A percentile compares a stretch with the other conserved stretches of the same genome.
Evolutionary conservation across 73 alveolate species (phyloP).

Genomic region (Urostyla sp.): DNA sequence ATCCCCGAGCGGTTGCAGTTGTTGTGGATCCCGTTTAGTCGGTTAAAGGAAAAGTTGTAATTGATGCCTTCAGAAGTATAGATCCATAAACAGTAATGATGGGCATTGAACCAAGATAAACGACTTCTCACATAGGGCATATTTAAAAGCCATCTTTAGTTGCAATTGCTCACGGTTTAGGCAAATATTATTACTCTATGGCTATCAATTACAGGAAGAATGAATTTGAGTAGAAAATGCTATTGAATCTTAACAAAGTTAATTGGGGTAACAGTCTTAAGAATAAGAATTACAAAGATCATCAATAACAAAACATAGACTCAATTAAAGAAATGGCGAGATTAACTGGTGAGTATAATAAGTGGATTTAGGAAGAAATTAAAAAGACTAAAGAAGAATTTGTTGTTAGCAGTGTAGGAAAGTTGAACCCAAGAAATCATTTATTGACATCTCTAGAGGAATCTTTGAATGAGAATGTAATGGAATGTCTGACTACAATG

Average conservation of each 20-base stretch:
- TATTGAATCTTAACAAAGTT: constrained; percentile 95
- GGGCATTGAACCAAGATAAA: constrained; percentile 98
- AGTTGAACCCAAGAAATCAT: constrained; percentile 95
- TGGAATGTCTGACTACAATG: constrained; percentile 85
- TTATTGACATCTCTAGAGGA: constrained; percentile 75
- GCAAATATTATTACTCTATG: constrained; percentile 96
- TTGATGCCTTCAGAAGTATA: constrained; percentile 98
- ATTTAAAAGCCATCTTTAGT: constrained; percentile 88
- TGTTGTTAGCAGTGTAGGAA: constrained; percentile 94
- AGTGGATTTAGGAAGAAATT: constrained; percentile 96
- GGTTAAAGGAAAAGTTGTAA: constrained; percentile 99
- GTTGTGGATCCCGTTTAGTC: constrained; percentile 99
- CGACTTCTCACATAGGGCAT: constrained; percentile 99
- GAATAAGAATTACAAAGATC: constrained; percentile 68
- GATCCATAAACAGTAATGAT: constrained; percentile 88
- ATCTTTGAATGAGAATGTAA: constrained; percentile 80
- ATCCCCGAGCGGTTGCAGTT: constrained; percentile 99
- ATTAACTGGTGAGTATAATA: constrained; percentile 88
- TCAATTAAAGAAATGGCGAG: constrained; percentile 70
- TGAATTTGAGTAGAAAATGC: constrained; percentile 98
- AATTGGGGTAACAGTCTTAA: constrained; percentile 96
- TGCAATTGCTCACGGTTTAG: constrained; percentile 94
- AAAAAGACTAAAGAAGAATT: constrained; percentile 95
- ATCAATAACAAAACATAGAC: constrained; percentile 74
- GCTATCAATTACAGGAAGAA: constrained; percentile 98